These are phyloP conservation scores for Phytophthora tubulina DNA, from an alignment of 352 stramenopile species.

Conservation along the genomic window DNA sequence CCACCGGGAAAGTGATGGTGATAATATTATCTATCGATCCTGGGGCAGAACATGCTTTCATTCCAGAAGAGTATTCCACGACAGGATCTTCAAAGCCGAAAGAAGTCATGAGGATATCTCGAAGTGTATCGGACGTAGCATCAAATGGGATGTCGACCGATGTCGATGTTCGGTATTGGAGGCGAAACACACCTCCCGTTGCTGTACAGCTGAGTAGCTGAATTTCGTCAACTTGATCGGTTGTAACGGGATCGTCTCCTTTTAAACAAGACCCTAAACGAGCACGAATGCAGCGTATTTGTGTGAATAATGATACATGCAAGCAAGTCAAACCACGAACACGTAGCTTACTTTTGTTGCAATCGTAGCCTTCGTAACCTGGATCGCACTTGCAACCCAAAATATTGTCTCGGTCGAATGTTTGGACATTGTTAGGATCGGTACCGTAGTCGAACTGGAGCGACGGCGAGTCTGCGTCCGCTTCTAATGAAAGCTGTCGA, in stretches of 20 bases:
- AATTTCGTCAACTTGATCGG: slow-evolving; percentile 84
- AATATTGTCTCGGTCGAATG: slow-evolving; percentile 83
- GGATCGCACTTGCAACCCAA: slow-evolving; percentile 92
- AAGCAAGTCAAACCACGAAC: background rate
- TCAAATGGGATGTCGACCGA: slow-evolving; percentile 75
- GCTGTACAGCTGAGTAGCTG: slow-evolving; percentile 80
- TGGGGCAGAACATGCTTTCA: slow-evolving; percentile 47
- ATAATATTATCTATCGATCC: slow-evolving; percentile 57
- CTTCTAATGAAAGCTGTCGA: slow-evolving; percentile 66
- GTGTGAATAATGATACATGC: background rate
- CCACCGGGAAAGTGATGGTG: slow-evolving; percentile 60
- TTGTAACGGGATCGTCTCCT: slow-evolving; percentile 88
- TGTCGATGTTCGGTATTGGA: slow-evolving; percentile 62
- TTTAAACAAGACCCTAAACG: slow-evolving; percentile 80
- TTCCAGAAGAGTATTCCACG: slow-evolving; percentile 56
- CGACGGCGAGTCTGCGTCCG: slow-evolving; percentile 57
- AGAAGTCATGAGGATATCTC: slow-evolving; percentile 57
- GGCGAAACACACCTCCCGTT: slow-evolving; percentile 62
- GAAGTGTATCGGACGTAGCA: slow-evolving; percentile 45
- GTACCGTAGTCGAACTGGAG: slow-evolving; percentile 73
- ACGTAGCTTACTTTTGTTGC: slow-evolving; percentile 61
- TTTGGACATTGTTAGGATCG: slow-evolving; percentile 72
- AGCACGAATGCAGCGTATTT: background rate
- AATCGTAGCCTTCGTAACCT: slow-evolving; percentile 93
- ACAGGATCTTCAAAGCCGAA: slow-evolving; percentile 62